A percentile compares a stretch with the other conserved stretches of the same genome.
Conservation (phyloP, 2,329 filamentous ascomycete species). For the Aspergillus oerlinghausenensis region DNA sequence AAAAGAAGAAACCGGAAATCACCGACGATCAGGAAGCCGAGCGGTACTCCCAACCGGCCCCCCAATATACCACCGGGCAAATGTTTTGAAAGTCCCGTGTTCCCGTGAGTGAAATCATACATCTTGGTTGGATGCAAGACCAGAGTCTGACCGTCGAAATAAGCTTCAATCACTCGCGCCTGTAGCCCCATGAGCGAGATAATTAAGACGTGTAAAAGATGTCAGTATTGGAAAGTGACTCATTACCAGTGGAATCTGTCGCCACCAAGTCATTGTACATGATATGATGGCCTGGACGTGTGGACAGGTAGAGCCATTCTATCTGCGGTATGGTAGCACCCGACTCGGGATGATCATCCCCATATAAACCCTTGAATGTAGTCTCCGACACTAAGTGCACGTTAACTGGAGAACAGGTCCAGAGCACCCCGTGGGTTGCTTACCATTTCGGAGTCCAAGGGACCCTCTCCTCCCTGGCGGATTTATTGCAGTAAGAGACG, state of each 20-base stretch:
- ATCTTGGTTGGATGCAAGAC: slow-evolving; percentile 11
- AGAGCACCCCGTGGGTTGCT: background rate
- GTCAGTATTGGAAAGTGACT: slow-evolving; percentile 3
- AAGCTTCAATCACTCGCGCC: slow-evolving; percentile 12
- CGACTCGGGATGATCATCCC: slow-evolving; percentile 8
- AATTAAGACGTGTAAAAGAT: slow-evolving; percentile 9
- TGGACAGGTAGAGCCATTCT: slow-evolving; percentile 3
- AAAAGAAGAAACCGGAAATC: background rate
- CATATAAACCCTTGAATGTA: slow-evolving; percentile 9
- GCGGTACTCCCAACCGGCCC: slow-evolving; percentile 4
- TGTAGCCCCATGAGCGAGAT: slow-evolving; percentile 14
- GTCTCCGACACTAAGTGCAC: slow-evolving; percentile 9
- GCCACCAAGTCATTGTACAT: slow-evolving; percentile 14
- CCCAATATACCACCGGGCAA: slow-evolving; percentile 11
- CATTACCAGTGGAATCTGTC: slow-evolving; percentile 9
- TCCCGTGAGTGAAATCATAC: slow-evolving; percentile 10
- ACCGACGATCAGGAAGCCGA: background rate
- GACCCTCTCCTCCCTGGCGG: background rate
- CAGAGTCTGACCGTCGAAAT: slow-evolving; percentile 8
- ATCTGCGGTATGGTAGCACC: slow-evolving; percentile 8
- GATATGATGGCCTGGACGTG: slow-evolving; percentile 13
- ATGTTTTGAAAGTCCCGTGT: slow-evolving; percentile 4
- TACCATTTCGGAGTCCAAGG: slow-evolving; percentile 7
- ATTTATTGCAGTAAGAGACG: background rate
- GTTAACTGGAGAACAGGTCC: background rate